Base-by-base conservation (phyloP, 306 rosid genomes). In the Vigna radiata region DNA sequence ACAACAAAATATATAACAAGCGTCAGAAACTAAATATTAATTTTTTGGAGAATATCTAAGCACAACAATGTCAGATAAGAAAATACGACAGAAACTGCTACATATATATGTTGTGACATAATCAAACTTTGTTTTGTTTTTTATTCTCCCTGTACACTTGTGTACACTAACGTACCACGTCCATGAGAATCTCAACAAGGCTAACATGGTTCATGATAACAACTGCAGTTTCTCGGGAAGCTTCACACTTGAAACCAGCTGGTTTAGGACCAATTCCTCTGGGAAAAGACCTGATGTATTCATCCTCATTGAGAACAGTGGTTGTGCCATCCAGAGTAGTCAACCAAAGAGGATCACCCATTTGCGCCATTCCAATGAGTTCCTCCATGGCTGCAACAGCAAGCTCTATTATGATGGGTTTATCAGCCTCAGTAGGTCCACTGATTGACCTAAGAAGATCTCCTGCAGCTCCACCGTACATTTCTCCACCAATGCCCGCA, bases 371-470 rank as follows among this genome's bases (percentile, higher is more conserved):
- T 82, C 89, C 87, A 41, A 86, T 70, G 0, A 96, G 89, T 39
- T 96, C 99, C 75, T 96, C 98, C 97, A 96, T 96, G 1, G 99
- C 98, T 7, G 96, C 90, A 70, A 96, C 98, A 1, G 98, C 99
- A 0, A 96, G 93, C 86, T 96, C 99, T 23, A 93, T 88, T 62
- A 93, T 91, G 84, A 96, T 78, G 0, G 96, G 98, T 15, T 96
- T 96, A 63, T 96, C 99, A 0, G 91, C 94, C 56, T 93, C 99
- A 0, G 86, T 87, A 0, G 96, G 98, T 0, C 87, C 89, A 44
- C 83, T 83, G 3, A 92, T 86, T 15, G 99, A 80, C 78, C 96
- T 77, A 7, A 96, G 83, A 56, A 96, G 84, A 72, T 95, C 98
- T 25, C 97, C 66, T 27, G 41, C 91, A 1, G 89, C 87, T 12